Evolutionary conservation across 2,329 filamentous ascomycete genomes (phyloP), one percentile per base, ranked within the genome.

Genomic region (Fusarium buharicum): DNA sequence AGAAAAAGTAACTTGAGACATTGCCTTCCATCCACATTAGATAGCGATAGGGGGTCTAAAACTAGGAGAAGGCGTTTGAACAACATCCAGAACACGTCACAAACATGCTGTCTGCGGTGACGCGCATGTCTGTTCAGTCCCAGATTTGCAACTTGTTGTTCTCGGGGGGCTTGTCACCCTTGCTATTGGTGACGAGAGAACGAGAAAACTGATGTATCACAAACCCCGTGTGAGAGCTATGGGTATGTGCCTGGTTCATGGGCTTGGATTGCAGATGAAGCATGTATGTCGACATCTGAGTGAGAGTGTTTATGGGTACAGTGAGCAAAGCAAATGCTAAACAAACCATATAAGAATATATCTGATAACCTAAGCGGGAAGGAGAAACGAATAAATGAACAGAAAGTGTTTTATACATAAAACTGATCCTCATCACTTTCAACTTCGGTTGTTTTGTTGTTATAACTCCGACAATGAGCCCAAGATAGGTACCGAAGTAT

Each of bases 201-300:
- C 17, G 4, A 47, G 8, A 24, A 27, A 24, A 24, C 22, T 24
- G 22, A 5, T 24, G 6, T 4, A 24, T 24, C 3, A 24, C 22
- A 24, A 30, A 11, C 28, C 28, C 10, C 11, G 4, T 10, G 3
- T 1, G 14, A 18, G 30, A 34, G 36, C 31, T 33, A 28, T 12
- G 18, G 44, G 41, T 17, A 20, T 37, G 17, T 12, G 24, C 24
- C 27, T 27, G 17, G 18, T 22, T 31, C 14, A 34, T 30, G 17
- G 22, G n/a, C 17, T 33, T 39, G 34, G 27, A 18, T 27, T 12
- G 11, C 11, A n/a, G 13, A n/a, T 16, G 22, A 37, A n/a, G 46
- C 62, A 48, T 52, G 43, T 64, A 48, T 52, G 43, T 58, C 39
- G 46, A 57, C 52, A 47, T 60, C 55, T 64, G 55, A 66, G 46